Evolutionary conservation across 2,329 filamentous ascomycete species (phyloP), one percentile per base, ranked within the genome.

Genomic region (Fusarium anguioides): DNA sequence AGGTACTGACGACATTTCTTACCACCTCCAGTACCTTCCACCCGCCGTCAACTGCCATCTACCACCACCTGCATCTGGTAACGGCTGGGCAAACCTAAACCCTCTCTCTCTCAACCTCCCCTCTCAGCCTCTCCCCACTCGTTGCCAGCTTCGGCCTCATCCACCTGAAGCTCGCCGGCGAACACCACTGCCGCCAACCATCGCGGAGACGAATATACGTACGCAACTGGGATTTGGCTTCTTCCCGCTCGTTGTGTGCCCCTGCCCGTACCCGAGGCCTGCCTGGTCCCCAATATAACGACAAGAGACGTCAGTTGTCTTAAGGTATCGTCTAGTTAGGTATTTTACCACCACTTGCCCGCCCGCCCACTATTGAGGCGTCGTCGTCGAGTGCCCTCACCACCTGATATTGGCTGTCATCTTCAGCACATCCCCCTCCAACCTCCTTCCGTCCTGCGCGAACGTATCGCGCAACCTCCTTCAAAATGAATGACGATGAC

Each of bases 401-500:
- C 46, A 62, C 57, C 61, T 64, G 52, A 54, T 48, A 58, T 64
- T 57, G 66, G 62, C 55, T 55, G 45, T 45, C 59, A 26, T 50
- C 58, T 33, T 56, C 45, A 61, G 45, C 60, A 51, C 46, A 47
- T 46, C 53, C 37, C 45, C 51, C 46, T 53, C 53, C 49, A 46
- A 41, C 52, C 45, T 60, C 57, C 33, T 53, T 41, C 64, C 76
- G 77, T 78, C 73, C 68, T 61, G 77, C 77, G 78, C 78, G 77
- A 72, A 77, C 78, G 76, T 60, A 78, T 77, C 77, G 76, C 76
- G 77, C 76, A 73, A 74, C 70, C 72, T 70, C 76, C 75, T 78
- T 79, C 81, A 82, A 77, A 78, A 89, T 89, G 85, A 87, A 85
- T 77, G 86, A 89, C 76, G 86, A 89, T 66, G 85, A 89, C 74